phyloP scores from a whole-genome alignment of 805 yeast genomes.

The Barnettozyma californica region DNA sequence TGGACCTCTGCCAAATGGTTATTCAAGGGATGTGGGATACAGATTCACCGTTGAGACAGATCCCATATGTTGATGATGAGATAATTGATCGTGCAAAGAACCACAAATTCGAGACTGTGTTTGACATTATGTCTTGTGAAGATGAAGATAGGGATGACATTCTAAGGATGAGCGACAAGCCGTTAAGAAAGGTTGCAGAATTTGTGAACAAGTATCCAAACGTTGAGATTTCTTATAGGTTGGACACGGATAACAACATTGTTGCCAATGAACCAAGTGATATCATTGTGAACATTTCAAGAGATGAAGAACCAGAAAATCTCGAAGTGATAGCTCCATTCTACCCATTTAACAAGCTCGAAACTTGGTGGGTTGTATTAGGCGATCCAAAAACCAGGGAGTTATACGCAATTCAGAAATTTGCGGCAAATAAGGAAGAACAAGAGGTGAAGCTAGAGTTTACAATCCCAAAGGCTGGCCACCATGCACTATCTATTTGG shows the following conservation, averaged over 20 bases:
- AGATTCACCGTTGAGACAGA: conserved; percentile 72
- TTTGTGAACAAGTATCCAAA: conserved; percentile 91
- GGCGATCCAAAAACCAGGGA: conserved; percentile 61
- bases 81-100: conserved; percentile 50
- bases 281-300: conserved; percentile 44
- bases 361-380: conserved; percentile 84
- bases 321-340: conserved; percentile 51
- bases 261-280: conserved; percentile 42
- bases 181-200: conserved; percentile 65
- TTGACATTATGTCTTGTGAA: conserved; percentile 70
- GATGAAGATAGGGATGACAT: conserved; percentile 66
- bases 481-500: conserved; percentile 65
- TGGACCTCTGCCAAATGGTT: conserved; percentile 87
- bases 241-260: conserved; percentile 38
- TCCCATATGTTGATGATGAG: conserved; percentile 59
- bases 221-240: conserved; percentile 57
- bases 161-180: conserved; percentile 45
- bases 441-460: conserved; percentile 52
- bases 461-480: conserved; percentile 55
- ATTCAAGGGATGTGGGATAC: conserved; percentile 83
- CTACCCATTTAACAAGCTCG: conserved; percentile 57
- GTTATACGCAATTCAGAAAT: conserved; percentile 68
- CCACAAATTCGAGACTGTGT: conserved; percentile 60
- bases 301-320: conserved; percentile 79
- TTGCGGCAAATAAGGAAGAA: conserved; percentile 44